Conservation (phyloP, 805 yeast species). For the Saccharomycopsis microspora region DNA sequence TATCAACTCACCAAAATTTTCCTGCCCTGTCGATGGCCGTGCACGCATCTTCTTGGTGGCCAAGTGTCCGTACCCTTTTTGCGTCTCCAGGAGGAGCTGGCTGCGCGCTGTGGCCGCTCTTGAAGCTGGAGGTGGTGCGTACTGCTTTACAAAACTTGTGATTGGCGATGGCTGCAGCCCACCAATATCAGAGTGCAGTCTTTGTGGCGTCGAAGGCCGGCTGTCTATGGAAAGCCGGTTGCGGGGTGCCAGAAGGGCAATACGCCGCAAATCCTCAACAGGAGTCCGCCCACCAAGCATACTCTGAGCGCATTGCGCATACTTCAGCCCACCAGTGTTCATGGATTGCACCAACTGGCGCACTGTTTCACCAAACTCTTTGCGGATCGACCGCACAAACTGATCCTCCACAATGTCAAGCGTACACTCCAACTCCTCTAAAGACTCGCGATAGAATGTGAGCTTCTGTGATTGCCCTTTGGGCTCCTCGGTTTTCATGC, state of each 20-base stretch:
- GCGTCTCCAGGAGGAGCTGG: no score
- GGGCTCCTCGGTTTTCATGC: slow-evolving; percentile 23
- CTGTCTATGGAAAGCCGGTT: no score
- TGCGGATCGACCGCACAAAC: slow-evolving; percentile 31
- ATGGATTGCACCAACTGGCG: background rate
- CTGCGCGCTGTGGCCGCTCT: background rate
- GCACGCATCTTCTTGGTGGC: background rate
- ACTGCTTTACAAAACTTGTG: background rate
- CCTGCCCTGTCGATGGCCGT: background rate
- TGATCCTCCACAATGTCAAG: slow-evolving; percentile 44
- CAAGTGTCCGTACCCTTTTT: background rate
- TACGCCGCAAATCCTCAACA: background rate
- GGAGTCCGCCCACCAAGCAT: background rate
- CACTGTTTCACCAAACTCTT: background rate
- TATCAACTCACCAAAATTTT: background rate
- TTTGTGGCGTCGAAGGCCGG: no score
- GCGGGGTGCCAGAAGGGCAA: background rate
- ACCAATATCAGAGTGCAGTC: background rate
- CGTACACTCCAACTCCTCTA: slow-evolving; percentile 40
- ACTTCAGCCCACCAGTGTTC: background rate
- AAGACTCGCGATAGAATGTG: slow-evolving; percentile 33
- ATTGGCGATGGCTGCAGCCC: background rate
- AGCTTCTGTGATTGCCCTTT: slow-evolving; percentile 37
- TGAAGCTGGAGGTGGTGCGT: background rate
- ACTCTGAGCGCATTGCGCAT: background rate